phyloP scores from a whole-genome alignment of 768 basidiomycete genomes.

The Lactarius tabidus region DNA sequence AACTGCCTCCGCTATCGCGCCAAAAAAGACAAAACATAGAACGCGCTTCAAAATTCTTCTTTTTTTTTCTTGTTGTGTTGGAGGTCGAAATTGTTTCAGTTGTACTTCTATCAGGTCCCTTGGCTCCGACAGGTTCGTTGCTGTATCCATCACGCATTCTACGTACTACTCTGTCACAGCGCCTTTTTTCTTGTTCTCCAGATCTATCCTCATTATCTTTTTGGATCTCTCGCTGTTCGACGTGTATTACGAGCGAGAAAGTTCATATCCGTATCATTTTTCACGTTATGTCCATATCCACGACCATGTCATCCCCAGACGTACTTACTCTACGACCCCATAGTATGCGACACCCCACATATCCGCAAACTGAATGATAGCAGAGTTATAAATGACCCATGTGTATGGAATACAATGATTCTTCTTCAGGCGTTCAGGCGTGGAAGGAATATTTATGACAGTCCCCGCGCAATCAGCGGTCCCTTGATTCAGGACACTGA shows the following conservation, averaged over 20 bases:
- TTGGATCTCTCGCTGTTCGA: slow-evolving; percentile 9
- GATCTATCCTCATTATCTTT: slow-evolving; percentile 6
- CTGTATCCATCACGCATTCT: background rate
- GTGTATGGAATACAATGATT: background rate
- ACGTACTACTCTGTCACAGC: background rate
- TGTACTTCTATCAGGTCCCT: slow-evolving; percentile 6
- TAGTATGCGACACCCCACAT: background rate
- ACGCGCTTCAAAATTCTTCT: background rate
- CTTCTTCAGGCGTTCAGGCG: background rate
- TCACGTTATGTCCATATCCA: background rate
- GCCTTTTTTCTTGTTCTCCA: background rate
- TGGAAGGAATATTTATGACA: background rate
- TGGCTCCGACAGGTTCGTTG: slow-evolving; percentile 5
- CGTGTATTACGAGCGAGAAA: background rate
- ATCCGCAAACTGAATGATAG: background rate
- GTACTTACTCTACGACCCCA: background rate
- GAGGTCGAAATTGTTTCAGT: background rate
- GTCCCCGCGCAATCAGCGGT: background rate
- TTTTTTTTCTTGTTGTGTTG: background rate
- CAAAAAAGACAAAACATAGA: background rate
- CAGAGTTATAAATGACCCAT: background rate
- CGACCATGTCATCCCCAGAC: background rate
- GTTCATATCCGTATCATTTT: background rate
- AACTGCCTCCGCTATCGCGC: background rate
- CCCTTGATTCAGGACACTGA: background rate